These are phyloP conservation scores for Cynanchum wilfordii DNA, from an alignment of 257 asterid species.

Conservation along the genomic window DNA sequence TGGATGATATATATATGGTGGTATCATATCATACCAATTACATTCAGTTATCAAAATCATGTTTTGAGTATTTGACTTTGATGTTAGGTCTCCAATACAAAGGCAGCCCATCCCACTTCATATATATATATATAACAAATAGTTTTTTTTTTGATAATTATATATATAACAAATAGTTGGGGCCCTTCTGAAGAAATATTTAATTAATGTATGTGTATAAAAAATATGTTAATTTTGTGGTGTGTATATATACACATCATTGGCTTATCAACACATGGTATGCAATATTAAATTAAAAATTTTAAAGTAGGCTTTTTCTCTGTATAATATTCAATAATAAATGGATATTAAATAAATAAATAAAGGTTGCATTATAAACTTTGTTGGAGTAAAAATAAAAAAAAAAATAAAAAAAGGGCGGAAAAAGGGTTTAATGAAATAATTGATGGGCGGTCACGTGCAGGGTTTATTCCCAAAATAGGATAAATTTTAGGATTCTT, in stretches of 20 bases:
- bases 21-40: background rate
- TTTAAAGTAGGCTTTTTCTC: background rate
- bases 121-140: background rate
- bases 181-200: background rate
- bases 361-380: background rate
- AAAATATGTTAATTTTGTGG: background rate
- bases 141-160: too few species aligned
- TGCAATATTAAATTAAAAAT: background rate
- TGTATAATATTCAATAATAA: too few species aligned
- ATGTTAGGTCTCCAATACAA: background rate
- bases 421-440: background rate
- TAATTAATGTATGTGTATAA: background rate
- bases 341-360: too few species aligned
- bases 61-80: background rate
- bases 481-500: too few species aligned
- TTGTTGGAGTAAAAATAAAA: background rate
- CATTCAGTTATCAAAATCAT: background rate
- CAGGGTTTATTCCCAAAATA: too few species aligned
- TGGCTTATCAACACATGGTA: background rate
- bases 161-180: background rate
- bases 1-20: background rate
- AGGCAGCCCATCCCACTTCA: background rate
- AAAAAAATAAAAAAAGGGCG: background rate
- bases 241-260: background rate
- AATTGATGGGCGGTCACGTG: conserved; percentile 4